Conservation (phyloP, 1,284 basidiomycete genomes). For the Golubevia sp. region DNA sequence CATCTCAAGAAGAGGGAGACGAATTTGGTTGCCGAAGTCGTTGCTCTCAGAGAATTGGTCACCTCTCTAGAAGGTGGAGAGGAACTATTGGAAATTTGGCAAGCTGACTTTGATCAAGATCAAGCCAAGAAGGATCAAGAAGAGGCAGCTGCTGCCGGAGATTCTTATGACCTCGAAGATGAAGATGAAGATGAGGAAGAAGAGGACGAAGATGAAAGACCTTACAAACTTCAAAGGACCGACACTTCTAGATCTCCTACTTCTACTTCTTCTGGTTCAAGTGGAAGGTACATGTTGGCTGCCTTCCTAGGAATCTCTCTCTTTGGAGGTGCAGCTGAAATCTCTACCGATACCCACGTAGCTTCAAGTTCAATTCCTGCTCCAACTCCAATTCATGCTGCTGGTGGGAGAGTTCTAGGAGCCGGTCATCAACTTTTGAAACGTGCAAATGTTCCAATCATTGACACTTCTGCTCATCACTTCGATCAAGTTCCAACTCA, state of each 20-base stretch:
- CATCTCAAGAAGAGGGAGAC: slow-evolving; percentile 52
- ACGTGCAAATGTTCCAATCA: slow-evolving; percentile 21
- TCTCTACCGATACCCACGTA: slow-evolving; percentile 17
- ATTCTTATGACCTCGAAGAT: slow-evolving; percentile 37
- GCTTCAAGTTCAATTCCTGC: slow-evolving; percentile 12
- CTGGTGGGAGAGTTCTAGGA: slow-evolving; percentile 28
- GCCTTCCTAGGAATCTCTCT: slow-evolving; percentile 48
- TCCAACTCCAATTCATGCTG: slow-evolving; percentile 11
- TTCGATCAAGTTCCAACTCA: slow-evolving; percentile 39
- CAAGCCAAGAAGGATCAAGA: slow-evolving; percentile 24
- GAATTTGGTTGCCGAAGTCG: slow-evolving; percentile 42
- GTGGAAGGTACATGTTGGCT: slow-evolving; percentile 38
- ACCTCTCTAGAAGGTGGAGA: slow-evolving; percentile 53
- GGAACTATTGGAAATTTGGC: slow-evolving; percentile 51
- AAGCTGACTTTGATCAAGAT: slow-evolving; percentile 45
- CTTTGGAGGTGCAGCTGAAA: slow-evolving; percentile 36
- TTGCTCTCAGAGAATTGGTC: slow-evolving; percentile 43
- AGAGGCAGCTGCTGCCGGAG: slow-evolving; percentile 24
- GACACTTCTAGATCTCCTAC: too few species aligned
- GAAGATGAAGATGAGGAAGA: slow-evolving; percentile 32
- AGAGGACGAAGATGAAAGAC: slow-evolving; percentile 21
- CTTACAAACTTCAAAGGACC: slow-evolving; percentile 3
- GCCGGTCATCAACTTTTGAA: slow-evolving; percentile 53
- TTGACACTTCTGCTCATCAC: slow-evolving; percentile 8
- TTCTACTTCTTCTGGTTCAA: too few species aligned